Evolutionary conservation across 192 early-diverging fungal genomes (phyloP).

Genomic region (Chytriomyces confervae): DNA sequence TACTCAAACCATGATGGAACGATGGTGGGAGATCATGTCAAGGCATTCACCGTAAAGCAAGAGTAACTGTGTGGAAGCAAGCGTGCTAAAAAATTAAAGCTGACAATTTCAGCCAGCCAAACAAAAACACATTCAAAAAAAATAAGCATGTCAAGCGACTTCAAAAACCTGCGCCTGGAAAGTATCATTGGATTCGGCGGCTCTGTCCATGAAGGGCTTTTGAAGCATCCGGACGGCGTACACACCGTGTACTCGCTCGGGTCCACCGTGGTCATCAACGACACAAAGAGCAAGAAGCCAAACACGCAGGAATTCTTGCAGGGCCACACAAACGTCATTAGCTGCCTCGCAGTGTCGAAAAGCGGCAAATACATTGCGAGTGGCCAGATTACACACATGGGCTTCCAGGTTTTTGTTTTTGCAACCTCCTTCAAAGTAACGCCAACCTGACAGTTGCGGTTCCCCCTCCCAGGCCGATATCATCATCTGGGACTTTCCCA

Average conservation of each 20-base stretch:
- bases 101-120: not conserved
- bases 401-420: conserved; percentile 55
- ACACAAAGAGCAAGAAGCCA: conserved; percentile 34
- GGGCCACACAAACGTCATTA: conserved; percentile 63
- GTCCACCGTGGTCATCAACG: conserved; percentile 58
- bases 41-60: too few species aligned
- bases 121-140: not conserved
- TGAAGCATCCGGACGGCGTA: conserved; percentile 61
- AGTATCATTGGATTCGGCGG: conserved; percentile 63
- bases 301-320: conserved; percentile 61
- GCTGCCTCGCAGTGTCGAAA: conserved; percentile 56
- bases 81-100: too few species aligned
- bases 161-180: conserved; percentile 47
- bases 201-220: conserved; percentile 53
- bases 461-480: conserved; percentile 56
- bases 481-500: conserved; percentile 67
- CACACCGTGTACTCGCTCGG: conserved; percentile 65
- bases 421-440: not conserved
- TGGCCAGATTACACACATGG: conserved; percentile 70
- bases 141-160: conserved; percentile 28
- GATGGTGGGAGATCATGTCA: too few species aligned
- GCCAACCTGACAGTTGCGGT: not conserved
- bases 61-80: too few species aligned
- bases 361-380: conserved; percentile 55
- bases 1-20: too few species aligned